Evolutionary conservation across 805 yeast genomes (phyloP).

Genomic region (Suhomyces canberraensis): DNA sequence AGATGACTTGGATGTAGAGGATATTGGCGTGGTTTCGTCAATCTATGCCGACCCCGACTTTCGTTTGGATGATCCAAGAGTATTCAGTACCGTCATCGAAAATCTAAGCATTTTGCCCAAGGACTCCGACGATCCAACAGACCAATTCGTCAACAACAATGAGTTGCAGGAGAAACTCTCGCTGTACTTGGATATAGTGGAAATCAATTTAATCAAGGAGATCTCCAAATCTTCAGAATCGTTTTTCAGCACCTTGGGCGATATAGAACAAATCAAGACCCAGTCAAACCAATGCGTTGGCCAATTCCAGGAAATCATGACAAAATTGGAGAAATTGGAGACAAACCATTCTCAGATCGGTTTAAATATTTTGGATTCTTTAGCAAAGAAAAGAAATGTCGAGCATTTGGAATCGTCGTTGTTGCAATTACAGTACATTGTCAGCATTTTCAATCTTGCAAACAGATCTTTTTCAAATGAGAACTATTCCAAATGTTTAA

Average conservation of each 20-base stretch:
- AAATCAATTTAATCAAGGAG: constrained; percentile 73
- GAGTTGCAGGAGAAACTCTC: constrained; percentile 74
- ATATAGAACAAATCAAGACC: constrained; percentile 60
- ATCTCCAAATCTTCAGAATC: constrained; percentile 81
- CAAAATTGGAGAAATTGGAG: constrained; percentile 46
- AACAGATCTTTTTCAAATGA: constrained; percentile 44
- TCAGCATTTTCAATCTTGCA: constrained; percentile 22
- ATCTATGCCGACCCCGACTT: constrained; percentile 68
- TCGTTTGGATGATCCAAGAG: constrained; percentile 82
- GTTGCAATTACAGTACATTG: constrained; percentile 46
- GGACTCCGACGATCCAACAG: constrained; percentile 21
- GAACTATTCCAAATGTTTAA: constrained; percentile 53
- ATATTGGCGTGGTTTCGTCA: constrained; percentile 49
- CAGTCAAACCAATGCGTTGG: constrained; percentile 52
- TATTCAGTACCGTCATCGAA: constrained; percentile 72
- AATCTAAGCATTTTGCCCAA: constrained; percentile 44
- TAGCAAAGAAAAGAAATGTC: constrained; percentile 55
- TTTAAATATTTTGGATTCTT: constrained; percentile 45
- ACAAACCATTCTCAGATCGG: constrained; percentile 49
- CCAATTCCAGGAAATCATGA: constrained; percentile 44
- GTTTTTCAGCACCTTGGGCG: constrained; percentile 81
- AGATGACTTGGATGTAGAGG: constrained; percentile 5
- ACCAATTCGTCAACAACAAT: constrained; percentile 46
- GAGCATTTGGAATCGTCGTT: constrained; percentile 61
- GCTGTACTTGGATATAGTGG: constrained; percentile 81